A percentile compares a stretch with the other conserved stretches of the same genome.
Evolutionary conservation across 2,329 filamentous ascomycete genomes (phyloP).

Genomic region (Trichophyton simii): DNA sequence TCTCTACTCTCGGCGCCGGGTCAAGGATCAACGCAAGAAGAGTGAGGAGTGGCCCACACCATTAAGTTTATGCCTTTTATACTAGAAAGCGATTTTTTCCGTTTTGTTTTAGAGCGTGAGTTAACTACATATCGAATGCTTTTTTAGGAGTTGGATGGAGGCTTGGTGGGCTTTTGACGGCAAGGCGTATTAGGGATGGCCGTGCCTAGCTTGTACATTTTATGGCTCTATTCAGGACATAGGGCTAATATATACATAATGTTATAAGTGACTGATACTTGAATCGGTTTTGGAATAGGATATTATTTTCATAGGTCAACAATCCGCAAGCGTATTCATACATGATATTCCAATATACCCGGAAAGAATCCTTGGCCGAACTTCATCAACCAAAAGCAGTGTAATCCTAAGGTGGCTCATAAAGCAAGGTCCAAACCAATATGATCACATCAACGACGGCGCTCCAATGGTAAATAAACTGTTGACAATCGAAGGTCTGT

Average conservation of each 20-base stretch:
- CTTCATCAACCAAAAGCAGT: neutral
- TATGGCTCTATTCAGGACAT: neutral
- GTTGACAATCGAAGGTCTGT: too few species aligned
- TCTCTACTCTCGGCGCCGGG: neutral
- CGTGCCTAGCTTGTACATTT: neutral
- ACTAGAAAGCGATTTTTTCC: neutral
- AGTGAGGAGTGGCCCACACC: slow-evolving; percentile 19
- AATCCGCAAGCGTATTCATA: neutral
- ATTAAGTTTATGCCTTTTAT: neutral
- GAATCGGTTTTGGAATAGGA: neutral
- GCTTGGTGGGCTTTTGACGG: neutral
- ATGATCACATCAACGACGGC: neutral
- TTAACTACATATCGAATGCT: neutral
- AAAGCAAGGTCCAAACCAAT: neutral
- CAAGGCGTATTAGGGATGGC: neutral
- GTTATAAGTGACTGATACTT: neutral
- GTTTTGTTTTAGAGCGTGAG: neutral
- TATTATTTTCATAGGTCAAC: neutral
- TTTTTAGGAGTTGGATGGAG: neutral
- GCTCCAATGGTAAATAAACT: neutral
- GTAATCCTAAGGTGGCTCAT: neutral
- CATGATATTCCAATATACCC: neutral
- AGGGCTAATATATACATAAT: neutral
- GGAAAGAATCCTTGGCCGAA: neutral
- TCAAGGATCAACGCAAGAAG: slow-evolving; percentile 16